Conservation (phyloP, 2,329 filamentous ascomycete species). For the Pseudogymnoascus sp. region DNA sequence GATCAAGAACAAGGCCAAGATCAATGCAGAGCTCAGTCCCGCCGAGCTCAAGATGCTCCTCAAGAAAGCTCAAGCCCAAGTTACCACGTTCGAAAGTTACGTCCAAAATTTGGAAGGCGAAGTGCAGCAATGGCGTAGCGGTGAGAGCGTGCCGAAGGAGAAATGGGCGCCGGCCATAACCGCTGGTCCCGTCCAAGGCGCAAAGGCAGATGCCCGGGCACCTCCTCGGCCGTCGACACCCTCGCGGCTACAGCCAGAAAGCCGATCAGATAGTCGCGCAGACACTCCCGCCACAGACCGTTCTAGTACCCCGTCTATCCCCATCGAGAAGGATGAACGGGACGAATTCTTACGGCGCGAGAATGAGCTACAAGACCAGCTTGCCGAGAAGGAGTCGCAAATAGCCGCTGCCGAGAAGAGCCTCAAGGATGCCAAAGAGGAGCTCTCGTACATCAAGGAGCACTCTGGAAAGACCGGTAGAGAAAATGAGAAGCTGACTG, state of each 20-base stretch:
- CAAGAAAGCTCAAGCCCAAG: conserved; percentile 84
- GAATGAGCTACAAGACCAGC: conserved; percentile 94
- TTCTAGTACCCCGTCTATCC: conserved; percentile 75
- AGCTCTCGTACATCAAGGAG: conserved; percentile 77
- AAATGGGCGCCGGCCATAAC: conserved; percentile 67
- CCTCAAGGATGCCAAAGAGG: conserved; percentile 75
- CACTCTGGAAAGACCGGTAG: conserved; percentile 75
- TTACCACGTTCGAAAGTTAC: conserved; percentile 81
- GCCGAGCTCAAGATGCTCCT: conserved; percentile 88
- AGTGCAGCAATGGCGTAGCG: conserved; percentile 76
- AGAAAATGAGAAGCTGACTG: conserved; percentile 79
- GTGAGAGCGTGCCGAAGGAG: conserved; percentile 82
- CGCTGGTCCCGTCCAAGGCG: conserved; percentile 41
- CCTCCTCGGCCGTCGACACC: conserved; percentile 48
- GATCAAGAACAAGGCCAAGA: conserved; percentile 99
- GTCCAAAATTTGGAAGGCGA: conserved; percentile 77
- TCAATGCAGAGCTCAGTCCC: conserved; percentile 95
- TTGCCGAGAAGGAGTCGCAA: conserved; percentile 83
- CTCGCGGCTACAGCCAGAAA: conserved; percentile 47
- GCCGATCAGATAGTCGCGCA: conserved; percentile 33
- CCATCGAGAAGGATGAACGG: conserved; percentile 90
- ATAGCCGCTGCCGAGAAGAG: conserved; percentile 72
- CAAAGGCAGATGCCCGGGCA: conserved; percentile 39
- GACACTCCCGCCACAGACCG: conserved; percentile 67
- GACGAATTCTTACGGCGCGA: conserved; percentile 93